Conservation (phyloP, 345 rosid species). For the Draba incana region DNA sequence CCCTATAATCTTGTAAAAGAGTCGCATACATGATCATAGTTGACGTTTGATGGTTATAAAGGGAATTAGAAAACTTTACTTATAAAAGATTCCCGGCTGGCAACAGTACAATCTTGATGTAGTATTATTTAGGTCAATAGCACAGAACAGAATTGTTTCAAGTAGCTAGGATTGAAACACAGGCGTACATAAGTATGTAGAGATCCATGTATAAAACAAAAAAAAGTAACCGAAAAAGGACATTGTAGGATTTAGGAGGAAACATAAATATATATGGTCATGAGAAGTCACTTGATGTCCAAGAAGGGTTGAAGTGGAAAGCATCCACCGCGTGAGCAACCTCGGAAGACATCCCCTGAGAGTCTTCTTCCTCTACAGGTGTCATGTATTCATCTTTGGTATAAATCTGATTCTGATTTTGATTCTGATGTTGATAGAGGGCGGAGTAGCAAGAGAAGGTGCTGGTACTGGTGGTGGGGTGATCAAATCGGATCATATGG, state of each 20-base stretch:
- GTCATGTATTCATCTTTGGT: conserved; percentile 22
- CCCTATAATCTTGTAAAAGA: too few species aligned
- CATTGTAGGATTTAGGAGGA: conserved; percentile 4
- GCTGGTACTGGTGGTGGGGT: conserved; percentile 16
- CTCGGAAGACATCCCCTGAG: conserved; percentile 38
- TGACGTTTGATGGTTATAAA: not conserved
- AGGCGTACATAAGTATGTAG: not conserved
- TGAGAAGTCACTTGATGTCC: conserved; percentile 38
- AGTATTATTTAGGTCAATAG: not conserved
- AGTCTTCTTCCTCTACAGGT: conserved; percentile 23
- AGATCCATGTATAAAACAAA: conserved; percentile 19
- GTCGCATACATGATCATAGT: not conserved
- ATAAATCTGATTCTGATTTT: conserved; percentile 2
- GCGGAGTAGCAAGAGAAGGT: not conserved
- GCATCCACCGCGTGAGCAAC: conserved; percentile 38
- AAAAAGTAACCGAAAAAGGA: conserved; percentile 10
- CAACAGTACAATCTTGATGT: conserved; percentile 13
- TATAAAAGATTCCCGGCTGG: not conserved
- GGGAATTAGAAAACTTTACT: not conserved
- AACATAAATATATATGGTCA: conserved; percentile 26
- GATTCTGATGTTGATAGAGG: conserved; percentile 12
- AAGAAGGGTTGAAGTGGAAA: conserved; percentile 37
- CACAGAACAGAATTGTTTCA: conserved; percentile 21
- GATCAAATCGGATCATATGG: conserved; percentile 42
- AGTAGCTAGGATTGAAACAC: conserved; percentile 1